These are phyloP conservation scores for Diplogelasinospora grovesii DNA, from an alignment of 495 filamentous ascomycete species.

Conservation along the genomic window DNA sequence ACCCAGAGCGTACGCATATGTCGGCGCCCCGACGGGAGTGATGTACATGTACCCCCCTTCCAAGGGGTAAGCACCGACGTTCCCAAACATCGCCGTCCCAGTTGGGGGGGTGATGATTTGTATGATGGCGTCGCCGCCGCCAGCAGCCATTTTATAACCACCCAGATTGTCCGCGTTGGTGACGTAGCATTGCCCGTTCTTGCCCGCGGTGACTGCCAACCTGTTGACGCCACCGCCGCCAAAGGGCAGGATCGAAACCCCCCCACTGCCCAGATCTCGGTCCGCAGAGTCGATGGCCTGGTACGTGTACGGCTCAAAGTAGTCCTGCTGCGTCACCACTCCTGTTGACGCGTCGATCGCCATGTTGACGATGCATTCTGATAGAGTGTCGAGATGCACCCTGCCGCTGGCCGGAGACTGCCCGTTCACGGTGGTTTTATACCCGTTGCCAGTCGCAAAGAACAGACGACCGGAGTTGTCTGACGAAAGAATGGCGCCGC, in stretches of 20 bases:
- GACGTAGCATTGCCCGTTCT: slow-evolving; percentile 32
- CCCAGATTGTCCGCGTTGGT: slow-evolving; percentile 35
- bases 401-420: slow-evolving; percentile 7
- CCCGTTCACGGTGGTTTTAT: slow-evolving; percentile 10
- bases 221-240: slow-evolving; percentile 19
- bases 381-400: slow-evolving; percentile 10
- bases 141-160: slow-evolving; percentile 18
- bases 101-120: slow-evolving; percentile 28
- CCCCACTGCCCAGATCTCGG: slow-evolving; percentile 11
- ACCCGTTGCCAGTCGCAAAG: slow-evolving; percentile 10
- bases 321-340: slow-evolving; percentile 27
- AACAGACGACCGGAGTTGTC: slow-evolving; percentile 15
- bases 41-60: slow-evolving; percentile 14
- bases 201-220: slow-evolving; percentile 27
- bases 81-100: slow-evolving; percentile 13
- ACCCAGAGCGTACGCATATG: slow-evolving; percentile 33
- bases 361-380: slow-evolving; percentile 26
- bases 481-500: slow-evolving; percentile 16
- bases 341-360: slow-evolving; percentile 18
- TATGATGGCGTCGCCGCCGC: slow-evolving; percentile 24
- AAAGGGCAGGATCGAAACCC: slow-evolving; percentile 29
- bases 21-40: slow-evolving; percentile 19
- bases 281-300: slow-evolving; percentile 9
- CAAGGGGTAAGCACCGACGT: slow-evolving; percentile 12
- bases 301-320: slow-evolving; percentile 18